These are phyloP conservation scores for Capronia coronata DNA, from an alignment of 2,329 filamentous ascomycete genomes.

Conservation along the genomic window DNA sequence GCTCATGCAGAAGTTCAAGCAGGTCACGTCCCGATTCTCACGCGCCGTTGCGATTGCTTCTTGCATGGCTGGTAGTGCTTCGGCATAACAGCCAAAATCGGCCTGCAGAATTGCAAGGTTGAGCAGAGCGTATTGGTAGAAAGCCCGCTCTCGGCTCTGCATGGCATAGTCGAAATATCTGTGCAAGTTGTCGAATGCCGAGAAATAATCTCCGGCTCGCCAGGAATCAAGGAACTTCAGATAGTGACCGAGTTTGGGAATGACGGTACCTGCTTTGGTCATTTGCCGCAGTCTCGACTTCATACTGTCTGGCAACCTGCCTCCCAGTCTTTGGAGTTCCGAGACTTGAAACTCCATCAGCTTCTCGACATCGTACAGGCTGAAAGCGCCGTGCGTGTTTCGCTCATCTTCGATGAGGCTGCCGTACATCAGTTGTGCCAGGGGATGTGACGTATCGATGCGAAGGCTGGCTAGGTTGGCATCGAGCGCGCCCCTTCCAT, in stretches of 20 bases:
- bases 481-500: slow-evolving; percentile 50
- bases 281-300: slow-evolving; percentile 64
- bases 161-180: slow-evolving; percentile 96
- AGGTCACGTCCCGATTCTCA: slow-evolving; percentile 86
- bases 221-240: slow-evolving; percentile 80
- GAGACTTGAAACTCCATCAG: slow-evolving; percentile 83
- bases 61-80: slow-evolving; percentile 89
- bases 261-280: slow-evolving; percentile 37
- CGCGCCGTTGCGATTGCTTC: slow-evolving; percentile 91
- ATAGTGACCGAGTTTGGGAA: slow-evolving; percentile 25
- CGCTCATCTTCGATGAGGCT: slow-evolving; percentile 35
- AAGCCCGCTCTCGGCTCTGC: slow-evolving; percentile 72
- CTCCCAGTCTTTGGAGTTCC: slow-evolving; percentile 77
- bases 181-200: slow-evolving; percentile 83
- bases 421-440: slow-evolving; percentile 49
- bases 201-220: slow-evolving; percentile 82
- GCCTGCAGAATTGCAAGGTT: slow-evolving; percentile 90
- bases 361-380: slow-evolving; percentile 71
- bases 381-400: slow-evolving; percentile 38
- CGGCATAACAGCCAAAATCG: slow-evolving; percentile 84
- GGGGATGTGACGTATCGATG: slow-evolving; percentile 45
- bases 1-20: slow-evolving; percentile 88
- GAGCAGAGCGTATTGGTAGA: slow-evolving; percentile 91
- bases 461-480: slow-evolving; percentile 56
- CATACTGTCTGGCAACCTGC: slow-evolving; percentile 68